Evolutionary conservation across 805 yeast species (phyloP).

Genomic region (Nakazawaea populi): DNA sequence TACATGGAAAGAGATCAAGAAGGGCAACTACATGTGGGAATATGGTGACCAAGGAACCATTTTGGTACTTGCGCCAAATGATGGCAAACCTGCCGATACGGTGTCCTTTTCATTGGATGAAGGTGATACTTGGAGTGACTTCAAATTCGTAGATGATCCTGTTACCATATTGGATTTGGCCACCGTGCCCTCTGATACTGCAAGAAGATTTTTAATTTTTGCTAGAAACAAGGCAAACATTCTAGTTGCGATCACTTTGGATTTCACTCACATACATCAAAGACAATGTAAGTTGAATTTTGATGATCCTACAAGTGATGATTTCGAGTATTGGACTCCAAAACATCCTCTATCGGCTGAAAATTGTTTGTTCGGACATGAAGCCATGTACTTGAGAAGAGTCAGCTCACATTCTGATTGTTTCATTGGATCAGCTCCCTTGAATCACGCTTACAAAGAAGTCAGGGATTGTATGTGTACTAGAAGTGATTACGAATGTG

Average conservation of each 20-base stretch:
- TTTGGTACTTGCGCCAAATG: constrained; percentile 60
- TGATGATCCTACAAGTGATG: constrained; percentile 37
- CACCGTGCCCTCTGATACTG: constrained; percentile 90
- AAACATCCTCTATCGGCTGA: constrained; percentile 44
- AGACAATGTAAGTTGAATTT: constrained; percentile 52
- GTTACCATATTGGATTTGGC: constrained; percentile 66
- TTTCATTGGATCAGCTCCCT: constrained; percentile 62
- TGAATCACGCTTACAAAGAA: constrained; percentile 49
- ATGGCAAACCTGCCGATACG: constrained; percentile 48
- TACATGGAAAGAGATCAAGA: constrained; percentile 74
- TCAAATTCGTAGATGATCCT: constrained; percentile 50
- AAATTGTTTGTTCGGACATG: constrained; percentile 69
- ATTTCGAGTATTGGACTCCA: constrained; percentile 63
- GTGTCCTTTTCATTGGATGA: constrained; percentile 69
- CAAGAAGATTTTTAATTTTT: constrained; percentile 68
- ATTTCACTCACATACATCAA: constrained; percentile 44
- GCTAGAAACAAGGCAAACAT: constrained; percentile 34
- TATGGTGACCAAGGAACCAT: constrained; percentile 93
- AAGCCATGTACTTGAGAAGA: constrained; percentile 53
- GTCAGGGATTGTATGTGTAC: constrained; percentile 75
- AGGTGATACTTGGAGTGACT: constrained; percentile 72
- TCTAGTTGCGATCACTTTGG: constrained; percentile 40
- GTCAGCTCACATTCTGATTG: constrained; percentile 54
- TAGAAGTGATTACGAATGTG: constrained; percentile 89
- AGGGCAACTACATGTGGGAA: constrained; percentile 87